A percentile compares a stretch with the other conserved stretches of the same genome.
Evolutionary conservation across 805 yeast genomes (phyloP).

Genomic region (Vanderwaltozyma tropicalis): DNA sequence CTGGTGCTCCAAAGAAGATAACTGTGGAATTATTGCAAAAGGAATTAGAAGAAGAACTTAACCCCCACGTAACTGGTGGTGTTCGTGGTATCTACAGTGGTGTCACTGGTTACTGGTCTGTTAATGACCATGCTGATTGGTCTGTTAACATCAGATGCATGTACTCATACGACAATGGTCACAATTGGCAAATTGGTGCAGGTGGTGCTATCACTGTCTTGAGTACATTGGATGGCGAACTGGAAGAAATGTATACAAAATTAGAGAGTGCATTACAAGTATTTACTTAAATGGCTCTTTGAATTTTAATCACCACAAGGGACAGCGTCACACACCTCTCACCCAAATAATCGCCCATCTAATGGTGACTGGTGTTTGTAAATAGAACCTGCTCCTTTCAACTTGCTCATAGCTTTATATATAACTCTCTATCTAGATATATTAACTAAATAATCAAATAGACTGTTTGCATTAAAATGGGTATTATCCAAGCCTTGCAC

Average conservation of each 20-base stretch:
- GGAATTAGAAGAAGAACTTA: slow-evolving; percentile 26
- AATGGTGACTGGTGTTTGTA: no score
- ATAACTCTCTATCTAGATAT: no score
- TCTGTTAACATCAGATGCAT: slow-evolving; percentile 86
- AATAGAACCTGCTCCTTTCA: no score
- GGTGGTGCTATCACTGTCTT: slow-evolving; percentile 96
- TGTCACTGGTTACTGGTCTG: slow-evolving; percentile 90
- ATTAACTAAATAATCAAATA: no score
- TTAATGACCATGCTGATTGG: slow-evolving; percentile 86
- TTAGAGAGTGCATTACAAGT: slow-evolving; percentile 71
- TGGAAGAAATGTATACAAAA: slow-evolving; percentile 84
- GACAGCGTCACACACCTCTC: no score
- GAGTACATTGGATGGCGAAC: slow-evolving; percentile 74
- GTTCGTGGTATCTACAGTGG: slow-evolving; percentile 85
- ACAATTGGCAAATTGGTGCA: slow-evolving; percentile 82
- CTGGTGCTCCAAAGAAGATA: slow-evolving; percentile 95
- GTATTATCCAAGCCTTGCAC: no score
- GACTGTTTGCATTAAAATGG: no score
- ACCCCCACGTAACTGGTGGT: slow-evolving; percentile 21
- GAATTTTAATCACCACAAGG: no score
- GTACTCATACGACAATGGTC: slow-evolving; percentile 45
- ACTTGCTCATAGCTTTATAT: no score
- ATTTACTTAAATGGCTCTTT: no score
- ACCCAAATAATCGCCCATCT: no score
- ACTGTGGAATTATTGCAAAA: slow-evolving; percentile 72